These are phyloP conservation scores for Bipolaris zeicola DNA, from an alignment of 2,329 filamentous ascomycete genomes.

Conservation along the genomic window DNA sequence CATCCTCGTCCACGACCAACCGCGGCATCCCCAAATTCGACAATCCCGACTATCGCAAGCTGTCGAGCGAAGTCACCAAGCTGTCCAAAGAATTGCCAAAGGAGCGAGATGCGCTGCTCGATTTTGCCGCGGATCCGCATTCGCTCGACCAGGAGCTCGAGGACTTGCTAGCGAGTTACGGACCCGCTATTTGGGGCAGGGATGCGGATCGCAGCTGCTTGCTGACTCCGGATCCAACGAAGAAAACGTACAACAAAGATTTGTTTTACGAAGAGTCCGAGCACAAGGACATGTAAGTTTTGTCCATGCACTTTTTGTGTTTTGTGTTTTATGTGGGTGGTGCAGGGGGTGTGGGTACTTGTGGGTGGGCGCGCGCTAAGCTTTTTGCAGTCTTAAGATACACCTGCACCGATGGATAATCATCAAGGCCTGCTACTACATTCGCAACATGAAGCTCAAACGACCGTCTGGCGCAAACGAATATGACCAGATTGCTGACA, in stretches of 20 bases:
- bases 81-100: constrained; percentile 46
- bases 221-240: constrained; percentile 38
- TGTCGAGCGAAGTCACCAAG: constrained; percentile 45
- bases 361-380: constrained; percentile 17
- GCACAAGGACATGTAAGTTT: constrained; percentile 41
- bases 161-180: constrained; percentile 39
- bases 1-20: constrained; percentile 45
- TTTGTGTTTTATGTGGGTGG: neutral
- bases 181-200: constrained; percentile 44
- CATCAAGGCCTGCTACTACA: constrained; percentile 49
- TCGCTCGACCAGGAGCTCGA: constrained; percentile 43
- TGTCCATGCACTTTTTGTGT: constrained; percentile 6
- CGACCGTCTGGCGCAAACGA: constrained; percentile 38
- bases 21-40: constrained; percentile 49
- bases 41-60: constrained; percentile 45
- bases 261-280: constrained; percentile 41
- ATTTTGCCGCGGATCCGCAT: constrained; percentile 43
- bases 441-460: constrained; percentile 47
- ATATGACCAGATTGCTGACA: constrained; percentile 39
- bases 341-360: neutral
- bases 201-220: constrained; percentile 43
- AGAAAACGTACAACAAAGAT: constrained; percentile 45
- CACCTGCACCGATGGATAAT: constrained; percentile 48
- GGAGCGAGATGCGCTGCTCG: constrained; percentile 45
- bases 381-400: constrained; percentile 37